These are phyloP conservation scores for Umbelopsis sp. DNA, from an alignment of 192 early-diverging fungal species.

Conservation along the genomic window DNA sequence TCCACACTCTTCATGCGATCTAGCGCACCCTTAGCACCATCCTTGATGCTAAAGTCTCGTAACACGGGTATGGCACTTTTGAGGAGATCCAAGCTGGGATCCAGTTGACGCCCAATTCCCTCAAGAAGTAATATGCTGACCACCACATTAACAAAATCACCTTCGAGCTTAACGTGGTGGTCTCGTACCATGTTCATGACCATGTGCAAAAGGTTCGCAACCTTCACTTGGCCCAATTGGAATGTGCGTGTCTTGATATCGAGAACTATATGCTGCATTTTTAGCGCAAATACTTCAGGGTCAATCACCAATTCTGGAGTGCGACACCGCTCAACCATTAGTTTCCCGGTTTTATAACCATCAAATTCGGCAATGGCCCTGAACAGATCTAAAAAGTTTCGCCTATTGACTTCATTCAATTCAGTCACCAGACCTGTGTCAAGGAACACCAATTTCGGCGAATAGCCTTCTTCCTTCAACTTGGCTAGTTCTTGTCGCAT, in stretches of 20 bases:
- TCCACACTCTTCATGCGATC: slow-evolving; percentile 48
- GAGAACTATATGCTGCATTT: slow-evolving; percentile 81
- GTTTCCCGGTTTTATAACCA: slow-evolving; percentile 74
- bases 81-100: slow-evolving; percentile 91
- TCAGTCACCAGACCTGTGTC: slow-evolving; percentile 91
- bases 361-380: slow-evolving; percentile 85
- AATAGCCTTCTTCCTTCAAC: slow-evolving; percentile 71
- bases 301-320: slow-evolving; percentile 72
- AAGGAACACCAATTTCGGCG: slow-evolving; percentile 79
- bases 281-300: slow-evolving; percentile 75
- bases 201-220: slow-evolving; percentile 76
- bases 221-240: slow-evolving; percentile 78
- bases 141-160: slow-evolving; percentile 93
- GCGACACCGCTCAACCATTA: slow-evolving; percentile 89
- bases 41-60: slow-evolving; percentile 57
- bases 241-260: slow-evolving; percentile 71
- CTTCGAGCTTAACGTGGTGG: slow-evolving; percentile 92
- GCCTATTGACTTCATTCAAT: slow-evolving; percentile 71
- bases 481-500: slow-evolving; percentile 48
- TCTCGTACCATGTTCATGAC: slow-evolving; percentile 88
- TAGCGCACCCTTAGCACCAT: slow-evolving; percentile 46
- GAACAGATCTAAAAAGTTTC: slow-evolving; percentile 93
- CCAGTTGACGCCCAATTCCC: slow-evolving; percentile 89
- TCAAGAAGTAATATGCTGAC: slow-evolving; percentile 92
- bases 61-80: slow-evolving; percentile 78